Evolutionary conservation across 768 basidiomycete species (phyloP).

Genomic region (Boletellus sp.): DNA sequence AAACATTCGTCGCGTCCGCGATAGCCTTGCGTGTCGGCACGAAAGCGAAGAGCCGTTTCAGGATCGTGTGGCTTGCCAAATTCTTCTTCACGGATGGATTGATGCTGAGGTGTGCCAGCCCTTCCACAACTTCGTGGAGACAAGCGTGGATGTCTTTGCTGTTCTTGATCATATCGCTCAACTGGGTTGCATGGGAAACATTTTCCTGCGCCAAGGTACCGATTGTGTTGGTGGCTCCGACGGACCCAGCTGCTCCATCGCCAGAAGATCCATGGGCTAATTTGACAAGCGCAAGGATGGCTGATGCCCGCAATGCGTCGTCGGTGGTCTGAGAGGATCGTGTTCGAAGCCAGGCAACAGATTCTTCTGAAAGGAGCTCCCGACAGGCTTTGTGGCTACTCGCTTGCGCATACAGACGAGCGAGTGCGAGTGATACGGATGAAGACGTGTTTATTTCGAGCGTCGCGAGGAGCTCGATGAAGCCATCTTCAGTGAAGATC

Average conservation of each 20-base stretch:
- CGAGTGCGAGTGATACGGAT: constrained; percentile 54
- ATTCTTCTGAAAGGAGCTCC: constrained; percentile 51
- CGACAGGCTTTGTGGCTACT: constrained; percentile 73
- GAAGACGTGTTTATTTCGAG: constrained; percentile 59
- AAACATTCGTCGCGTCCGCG: constrained; percentile 31
- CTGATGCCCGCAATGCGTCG: constrained; percentile 49
- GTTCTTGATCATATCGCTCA: constrained; percentile 55
- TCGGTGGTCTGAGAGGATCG: constrained; percentile 49
- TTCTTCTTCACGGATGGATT: constrained; percentile 59
- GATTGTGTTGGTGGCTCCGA: constrained; percentile 9
- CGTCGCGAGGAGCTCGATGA: constrained; percentile 57
- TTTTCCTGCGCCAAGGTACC: constrained; percentile 29
- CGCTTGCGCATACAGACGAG: constrained; percentile 73
- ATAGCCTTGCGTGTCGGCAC: constrained; percentile 47
- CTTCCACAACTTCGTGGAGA: constrained; percentile 70
- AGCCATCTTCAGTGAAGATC: constrained; percentile 62
- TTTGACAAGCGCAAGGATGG: constrained; percentile 77
- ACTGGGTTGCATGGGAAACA: constrained; percentile 45
- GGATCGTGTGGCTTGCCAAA: constrained; percentile 55
- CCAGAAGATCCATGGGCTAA: constrained; percentile 53
- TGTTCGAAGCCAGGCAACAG: constrained; percentile 63
- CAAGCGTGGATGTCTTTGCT: constrained; percentile 37
- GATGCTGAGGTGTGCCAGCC: constrained; percentile 76
- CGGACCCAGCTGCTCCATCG: constrained; percentile 34
- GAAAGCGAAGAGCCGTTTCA: constrained; percentile 54